phyloP scores from a whole-genome alignment of 139 green algal genomes.

The Chlorella sp. region DNA sequence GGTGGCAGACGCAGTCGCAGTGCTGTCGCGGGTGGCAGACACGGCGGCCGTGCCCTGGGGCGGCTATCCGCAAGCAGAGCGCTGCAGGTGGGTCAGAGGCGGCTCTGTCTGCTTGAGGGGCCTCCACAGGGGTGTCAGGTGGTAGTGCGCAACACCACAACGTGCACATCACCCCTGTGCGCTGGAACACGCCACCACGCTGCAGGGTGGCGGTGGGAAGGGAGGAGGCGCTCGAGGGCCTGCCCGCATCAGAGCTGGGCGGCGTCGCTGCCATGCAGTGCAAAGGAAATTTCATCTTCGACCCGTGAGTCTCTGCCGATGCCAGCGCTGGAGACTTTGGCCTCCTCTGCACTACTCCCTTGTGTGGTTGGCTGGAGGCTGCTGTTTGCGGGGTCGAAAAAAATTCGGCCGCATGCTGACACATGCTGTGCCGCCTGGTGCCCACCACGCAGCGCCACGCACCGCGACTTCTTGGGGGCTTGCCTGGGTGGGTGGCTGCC shows the following conservation, averaged over 20 bases:
- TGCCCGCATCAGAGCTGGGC: conserved; percentile 15
- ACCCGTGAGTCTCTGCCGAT: too few species aligned
- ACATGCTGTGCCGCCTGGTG: too few species aligned
- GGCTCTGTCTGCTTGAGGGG: not conserved
- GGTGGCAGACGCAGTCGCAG: too few species aligned
- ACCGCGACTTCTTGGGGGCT: conserved; percentile 87
- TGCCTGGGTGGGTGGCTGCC: conserved; percentile 50
- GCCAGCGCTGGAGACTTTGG: too few species aligned
- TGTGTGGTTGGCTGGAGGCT: too few species aligned
- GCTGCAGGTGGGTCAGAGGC: conserved; percentile 26
- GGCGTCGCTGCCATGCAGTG: conserved; percentile 66
- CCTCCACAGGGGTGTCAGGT: not conserved
- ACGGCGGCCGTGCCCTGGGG: conserved; percentile 60
- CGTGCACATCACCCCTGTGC: not conserved
- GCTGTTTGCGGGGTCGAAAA: too few species aligned
- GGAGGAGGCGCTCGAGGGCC: conserved; percentile 51
- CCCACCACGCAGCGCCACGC: too few species aligned
- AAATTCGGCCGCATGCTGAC: too few species aligned
- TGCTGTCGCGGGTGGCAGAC: conserved; percentile 43
- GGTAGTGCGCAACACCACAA: not conserved
- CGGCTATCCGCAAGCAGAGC: conserved; percentile 71
- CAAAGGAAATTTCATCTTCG: conserved; percentile 76
- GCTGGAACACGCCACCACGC: not conserved
- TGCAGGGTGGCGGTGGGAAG: conserved; percentile 55
- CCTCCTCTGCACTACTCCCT: too few species aligned